These are phyloP conservation scores for Pyricularia sp. DNA, from an alignment of 2,329 filamentous ascomycete genomes.

Conservation along the genomic window DNA sequence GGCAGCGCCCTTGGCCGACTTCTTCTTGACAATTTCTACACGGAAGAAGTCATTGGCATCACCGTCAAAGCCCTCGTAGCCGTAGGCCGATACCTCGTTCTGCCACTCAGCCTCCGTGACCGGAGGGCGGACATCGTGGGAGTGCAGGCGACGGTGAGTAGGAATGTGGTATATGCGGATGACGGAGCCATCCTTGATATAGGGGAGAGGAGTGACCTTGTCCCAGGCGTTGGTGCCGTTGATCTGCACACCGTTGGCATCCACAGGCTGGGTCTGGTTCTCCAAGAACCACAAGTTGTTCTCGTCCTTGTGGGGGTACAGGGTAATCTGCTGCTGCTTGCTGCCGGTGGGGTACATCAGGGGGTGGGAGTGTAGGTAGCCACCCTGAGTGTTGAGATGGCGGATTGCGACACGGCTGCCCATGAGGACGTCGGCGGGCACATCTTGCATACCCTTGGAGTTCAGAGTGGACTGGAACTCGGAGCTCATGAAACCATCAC, in stretches of 20 bases:
- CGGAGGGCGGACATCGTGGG: slow-evolving; percentile 84
- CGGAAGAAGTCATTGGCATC: slow-evolving; percentile 96
- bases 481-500: slow-evolving; percentile 98
- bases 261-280: slow-evolving; percentile 89
- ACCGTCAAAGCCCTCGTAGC: slow-evolving; percentile 91
- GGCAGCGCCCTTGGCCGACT: slow-evolving; percentile 69
- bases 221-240: slow-evolving; percentile 83
- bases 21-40: slow-evolving; percentile 84
- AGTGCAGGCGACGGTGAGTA: slow-evolving; percentile 86
- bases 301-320: slow-evolving; percentile 98
- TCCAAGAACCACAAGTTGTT: slow-evolving; percentile 94
- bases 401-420: slow-evolving; percentile 80
- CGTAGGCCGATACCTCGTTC: slow-evolving; percentile 93
- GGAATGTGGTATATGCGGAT: slow-evolving; percentile 75
- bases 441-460: slow-evolving; percentile 92
- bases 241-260: slow-evolving; percentile 64
- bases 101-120: slow-evolving; percentile 89
- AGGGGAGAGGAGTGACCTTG: slow-evolving; percentile 41
- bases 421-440: slow-evolving; percentile 82
- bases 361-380: slow-evolving; percentile 91
- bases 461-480: slow-evolving; percentile 98
- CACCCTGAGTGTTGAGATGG: slow-evolving; percentile 95
- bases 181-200: slow-evolving; percentile 70
- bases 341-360: slow-evolving; percentile 97
- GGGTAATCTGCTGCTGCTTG: slow-evolving; percentile 96